Evolutionary conservation across 345 rosid genomes (phyloP).

Genomic region (Melaleuca alternifolia): DNA sequence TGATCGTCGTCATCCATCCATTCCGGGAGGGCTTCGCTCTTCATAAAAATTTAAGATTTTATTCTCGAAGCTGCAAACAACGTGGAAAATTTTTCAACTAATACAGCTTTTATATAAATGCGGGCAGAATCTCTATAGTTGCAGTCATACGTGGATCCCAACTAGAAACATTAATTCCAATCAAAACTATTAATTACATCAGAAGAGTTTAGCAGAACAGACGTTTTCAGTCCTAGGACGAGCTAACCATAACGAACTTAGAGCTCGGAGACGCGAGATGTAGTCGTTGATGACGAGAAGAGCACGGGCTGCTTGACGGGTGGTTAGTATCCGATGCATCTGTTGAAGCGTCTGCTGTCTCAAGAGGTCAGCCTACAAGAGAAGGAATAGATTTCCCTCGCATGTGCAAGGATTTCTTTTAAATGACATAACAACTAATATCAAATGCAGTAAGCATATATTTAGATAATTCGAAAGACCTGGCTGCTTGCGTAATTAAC

Average conservation of each 20-base stretch:
- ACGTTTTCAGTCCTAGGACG: constrained; percentile 49
- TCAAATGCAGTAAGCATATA: background rate
- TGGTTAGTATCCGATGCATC: constrained; percentile 71
- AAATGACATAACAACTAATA: background rate
- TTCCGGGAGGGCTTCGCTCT: background rate
- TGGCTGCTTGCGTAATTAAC: too few species aligned
- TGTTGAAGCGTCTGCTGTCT: constrained; percentile 92
- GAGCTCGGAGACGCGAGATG: constrained; percentile 76
- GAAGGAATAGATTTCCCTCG: background rate
- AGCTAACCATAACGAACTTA: constrained; percentile 90
- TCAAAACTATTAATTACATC: background rate
- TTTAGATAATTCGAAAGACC: background rate
- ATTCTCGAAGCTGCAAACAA: background rate
- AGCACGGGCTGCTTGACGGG: constrained; percentile 87
- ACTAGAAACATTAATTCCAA: background rate
- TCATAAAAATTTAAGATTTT: background rate
- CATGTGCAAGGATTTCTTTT: background rate
- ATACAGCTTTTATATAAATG: background rate
- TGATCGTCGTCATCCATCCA: background rate
- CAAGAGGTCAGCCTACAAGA: constrained; percentile 71
- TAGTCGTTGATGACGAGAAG: constrained; percentile 74
- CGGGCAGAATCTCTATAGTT: background rate
- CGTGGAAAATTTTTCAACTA: background rate
- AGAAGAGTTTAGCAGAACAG: background rate
- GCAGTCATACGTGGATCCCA: background rate